These are phyloP conservation scores for Beauveria asiatica DNA, from an alignment of 2,329 filamentous ascomycete species.

Conservation along the genomic window DNA sequence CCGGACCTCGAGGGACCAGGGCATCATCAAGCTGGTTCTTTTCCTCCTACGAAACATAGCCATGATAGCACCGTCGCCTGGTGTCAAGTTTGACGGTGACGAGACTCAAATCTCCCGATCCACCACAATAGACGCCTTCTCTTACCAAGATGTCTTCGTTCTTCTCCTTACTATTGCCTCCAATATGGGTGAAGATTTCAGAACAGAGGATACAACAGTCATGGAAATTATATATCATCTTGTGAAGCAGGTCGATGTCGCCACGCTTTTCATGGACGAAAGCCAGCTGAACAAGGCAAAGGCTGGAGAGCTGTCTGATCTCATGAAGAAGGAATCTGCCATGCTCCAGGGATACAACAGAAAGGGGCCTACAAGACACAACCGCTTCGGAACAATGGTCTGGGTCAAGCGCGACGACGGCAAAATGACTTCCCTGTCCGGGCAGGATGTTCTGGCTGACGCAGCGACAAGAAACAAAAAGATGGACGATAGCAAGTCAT, in stretches of 20 bases:
- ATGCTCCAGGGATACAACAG: conserved; percentile 71
- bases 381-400: conserved; percentile 92
- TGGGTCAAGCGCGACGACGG: conserved; percentile 86
- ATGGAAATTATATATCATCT: conserved; percentile 90
- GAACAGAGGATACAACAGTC: conserved; percentile 76
- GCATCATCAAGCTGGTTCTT: conserved; percentile 82
- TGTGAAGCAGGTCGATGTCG: conserved; percentile 78
- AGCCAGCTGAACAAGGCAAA: conserved; percentile 60
- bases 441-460: conserved; percentile 74
- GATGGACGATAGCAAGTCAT: conserved; percentile 86
- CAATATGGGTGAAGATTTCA: conserved; percentile 90
- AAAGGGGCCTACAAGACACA: conserved; percentile 77
- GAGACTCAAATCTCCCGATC: conserved; percentile 84
- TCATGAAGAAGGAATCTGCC: conserved; percentile 77
- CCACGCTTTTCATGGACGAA: conserved; percentile 79
- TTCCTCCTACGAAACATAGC: conserved; percentile 86
- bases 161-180: conserved; percentile 80
- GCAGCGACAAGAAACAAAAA: conserved; percentile 68
- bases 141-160: conserved; percentile 83
- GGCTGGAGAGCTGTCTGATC: conserved; percentile 60
- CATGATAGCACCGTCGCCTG: conserved; percentile 68
- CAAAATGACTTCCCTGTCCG: conserved; percentile 78
- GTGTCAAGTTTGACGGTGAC: conserved; percentile 72
- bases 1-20: conserved; percentile 71
- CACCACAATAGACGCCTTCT: conserved; percentile 78